Percentiles rank a stretch among this genome's conserved stretches.
Conservation (phyloP, 2,329 filamentous ascomycete species). For the Pezicula rhizophila region DNA sequence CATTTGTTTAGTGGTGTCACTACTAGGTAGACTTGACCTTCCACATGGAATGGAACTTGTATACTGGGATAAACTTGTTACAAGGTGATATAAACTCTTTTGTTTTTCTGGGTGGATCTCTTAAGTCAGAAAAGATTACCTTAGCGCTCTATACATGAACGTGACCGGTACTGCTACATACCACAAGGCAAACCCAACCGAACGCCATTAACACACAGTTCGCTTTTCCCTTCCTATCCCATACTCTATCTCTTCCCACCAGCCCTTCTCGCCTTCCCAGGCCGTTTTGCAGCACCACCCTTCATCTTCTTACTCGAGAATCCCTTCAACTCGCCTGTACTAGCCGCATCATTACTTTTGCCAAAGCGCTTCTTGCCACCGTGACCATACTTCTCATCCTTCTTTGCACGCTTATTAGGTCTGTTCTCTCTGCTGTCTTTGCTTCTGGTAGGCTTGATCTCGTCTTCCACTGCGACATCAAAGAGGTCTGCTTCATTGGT, state of each 20-base stretch:
- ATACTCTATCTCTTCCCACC: conserved; percentile 21
- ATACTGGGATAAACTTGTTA: too few relatives aligned
- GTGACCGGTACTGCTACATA: background rate
- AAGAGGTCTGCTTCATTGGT: conserved; percentile 83
- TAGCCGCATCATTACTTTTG: conserved; percentile 86
- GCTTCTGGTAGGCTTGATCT: conserved; percentile 32
- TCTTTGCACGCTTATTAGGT: conserved; percentile 81
- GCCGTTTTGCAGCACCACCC: conserved; percentile 39
- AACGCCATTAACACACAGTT: background rate
- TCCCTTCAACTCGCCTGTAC: conserved; percentile 71
- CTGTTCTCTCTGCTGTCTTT: conserved; percentile 31
- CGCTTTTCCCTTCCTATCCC: background rate
- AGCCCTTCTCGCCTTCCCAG: conserved; percentile 38
- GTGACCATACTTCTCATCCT: conserved; percentile 90
- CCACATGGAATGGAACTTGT: too few relatives aligned
- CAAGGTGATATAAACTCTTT: too few relatives aligned
- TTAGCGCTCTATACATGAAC: too few relatives aligned
- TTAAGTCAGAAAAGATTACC: too few relatives aligned
- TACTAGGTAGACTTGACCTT: too few relatives aligned
- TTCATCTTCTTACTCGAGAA: conserved; percentile 89
- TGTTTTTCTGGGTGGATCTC: too few relatives aligned
- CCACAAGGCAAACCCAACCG: background rate
- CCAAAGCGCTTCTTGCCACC: conserved; percentile 89
- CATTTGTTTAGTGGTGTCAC: too few relatives aligned
- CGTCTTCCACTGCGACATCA: conserved; percentile 74